Evolutionary conservation across 2,329 filamentous ascomycete genomes (phyloP).

Genomic region (Aspergillus terreus): DNA sequence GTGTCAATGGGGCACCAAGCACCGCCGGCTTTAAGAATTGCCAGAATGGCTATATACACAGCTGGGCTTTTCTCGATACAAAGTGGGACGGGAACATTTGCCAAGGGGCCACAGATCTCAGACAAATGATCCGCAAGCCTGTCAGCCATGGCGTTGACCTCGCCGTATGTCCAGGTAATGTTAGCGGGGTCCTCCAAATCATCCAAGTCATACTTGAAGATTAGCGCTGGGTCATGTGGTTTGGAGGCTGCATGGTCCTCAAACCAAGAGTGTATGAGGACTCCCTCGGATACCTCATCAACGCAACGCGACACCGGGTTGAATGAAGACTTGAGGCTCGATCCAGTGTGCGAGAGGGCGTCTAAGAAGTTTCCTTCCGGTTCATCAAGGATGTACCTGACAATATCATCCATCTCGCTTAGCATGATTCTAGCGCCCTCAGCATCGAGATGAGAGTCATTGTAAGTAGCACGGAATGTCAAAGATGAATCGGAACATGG

Average conservation of each 20-base stretch:
- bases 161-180: slow-evolving; percentile 29
- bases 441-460: slow-evolving; percentile 21
- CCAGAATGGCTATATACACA: slow-evolving; percentile 40
- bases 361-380: slow-evolving; percentile 20
- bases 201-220: slow-evolving; percentile 27
- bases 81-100: slow-evolving; percentile 30
- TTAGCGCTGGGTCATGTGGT: slow-evolving; percentile 25
- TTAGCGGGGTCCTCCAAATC: slow-evolving; percentile 14
- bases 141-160: slow-evolving; percentile 34
- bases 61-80: slow-evolving; percentile 39
- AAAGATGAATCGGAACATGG: slow-evolving; percentile 20
- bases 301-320: slow-evolving; percentile 14
- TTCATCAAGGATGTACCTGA: slow-evolving; percentile 21
- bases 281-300: slow-evolving; percentile 10
- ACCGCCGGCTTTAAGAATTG: slow-evolving; percentile 40
- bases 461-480: slow-evolving; percentile 26
- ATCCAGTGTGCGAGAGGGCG: slow-evolving; percentile 9
- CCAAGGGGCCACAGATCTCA: slow-evolving; percentile 21
- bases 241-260: slow-evolving; percentile 22
- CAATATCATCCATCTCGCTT: slow-evolving; percentile 22
- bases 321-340: slow-evolving; percentile 17
- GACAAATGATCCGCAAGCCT: slow-evolving; percentile 28
- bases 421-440: slow-evolving; percentile 23
- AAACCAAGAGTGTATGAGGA: slow-evolving; percentile 25
- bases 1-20: slow-evolving; percentile 43